Conservation (phyloP, 352 stramenopile genomes). For the Pythium rhizo-oryzae region DNA sequence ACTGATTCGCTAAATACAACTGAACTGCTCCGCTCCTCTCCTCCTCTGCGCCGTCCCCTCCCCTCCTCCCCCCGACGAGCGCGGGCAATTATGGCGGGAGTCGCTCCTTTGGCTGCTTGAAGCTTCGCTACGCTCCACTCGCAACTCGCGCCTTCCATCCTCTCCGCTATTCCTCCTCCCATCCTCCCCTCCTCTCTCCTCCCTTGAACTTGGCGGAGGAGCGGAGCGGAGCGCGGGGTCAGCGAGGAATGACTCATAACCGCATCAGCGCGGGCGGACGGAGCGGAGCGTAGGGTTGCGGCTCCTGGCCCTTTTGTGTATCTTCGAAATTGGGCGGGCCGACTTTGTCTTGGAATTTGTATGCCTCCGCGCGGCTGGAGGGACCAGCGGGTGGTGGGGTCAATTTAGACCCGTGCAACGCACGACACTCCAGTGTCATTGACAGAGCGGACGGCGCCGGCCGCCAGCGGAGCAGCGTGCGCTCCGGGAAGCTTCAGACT, state of each 20-base stretch:
- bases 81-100: slow-evolving; percentile 21
- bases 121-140: slow-evolving; percentile 12
- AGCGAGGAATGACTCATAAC: slow-evolving; percentile 26
- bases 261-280: neutral
- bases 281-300: slow-evolving; percentile 33
- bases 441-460: slow-evolving; percentile 18
- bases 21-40: neutral
- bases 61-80: neutral
- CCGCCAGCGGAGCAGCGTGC: slow-evolving; percentile 4
- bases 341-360: slow-evolving; percentile 21
- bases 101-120: neutral
- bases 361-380: slow-evolving; percentile 28
- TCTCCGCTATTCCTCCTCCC: slow-evolving; percentile 5
- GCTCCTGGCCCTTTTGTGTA: slow-evolving; percentile 33
- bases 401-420: slow-evolving; percentile 29
- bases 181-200: slow-evolving; percentile 3
- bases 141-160: neutral
- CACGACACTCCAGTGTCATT: slow-evolving; percentile 26
- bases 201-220: slow-evolving; percentile 24
- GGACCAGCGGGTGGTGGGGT: slow-evolving; percentile 26
- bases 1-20: neutral
- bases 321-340: slow-evolving; percentile 35
- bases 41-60: no score
- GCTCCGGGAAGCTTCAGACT: slow-evolving; percentile 18
- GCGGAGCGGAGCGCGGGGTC: slow-evolving; percentile 28